phyloP scores from a whole-genome alignment of 106 monocot genomes.

The Ottelia alismoides region DNA sequence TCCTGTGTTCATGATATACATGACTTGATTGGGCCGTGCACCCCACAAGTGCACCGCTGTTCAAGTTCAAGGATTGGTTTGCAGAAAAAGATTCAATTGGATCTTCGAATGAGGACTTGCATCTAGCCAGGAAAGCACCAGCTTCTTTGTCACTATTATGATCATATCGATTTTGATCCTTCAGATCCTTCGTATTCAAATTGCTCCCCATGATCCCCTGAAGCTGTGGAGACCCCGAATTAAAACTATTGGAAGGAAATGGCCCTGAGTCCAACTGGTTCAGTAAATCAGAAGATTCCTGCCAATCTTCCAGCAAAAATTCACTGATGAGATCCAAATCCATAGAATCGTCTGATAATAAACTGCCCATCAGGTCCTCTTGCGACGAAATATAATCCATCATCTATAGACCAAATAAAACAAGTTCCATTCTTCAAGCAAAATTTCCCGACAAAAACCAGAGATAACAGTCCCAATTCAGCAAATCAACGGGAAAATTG shows the following conservation, averaged over 20 bases:
- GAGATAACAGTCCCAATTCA: too few relatives aligned
- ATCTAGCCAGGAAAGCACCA: neutral
- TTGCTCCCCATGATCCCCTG: neutral
- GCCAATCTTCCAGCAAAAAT: slow-evolving; percentile 8
- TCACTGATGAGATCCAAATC: slow-evolving; percentile 24
- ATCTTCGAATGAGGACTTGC: neutral
- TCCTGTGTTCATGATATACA: neutral
- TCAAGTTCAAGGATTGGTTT: neutral
- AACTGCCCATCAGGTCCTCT: too few relatives aligned
- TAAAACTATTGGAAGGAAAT: neutral
- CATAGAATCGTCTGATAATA: too few relatives aligned
- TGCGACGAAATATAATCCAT: too few relatives aligned
- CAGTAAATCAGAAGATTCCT: slow-evolving; percentile 2
- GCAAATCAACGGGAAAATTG: too few relatives aligned
- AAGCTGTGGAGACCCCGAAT: neutral
- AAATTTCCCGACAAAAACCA: too few relatives aligned
- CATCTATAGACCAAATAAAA: too few relatives aligned
- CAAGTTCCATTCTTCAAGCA: too few relatives aligned
- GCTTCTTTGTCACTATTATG: neutral
- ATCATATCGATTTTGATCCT: neutral
- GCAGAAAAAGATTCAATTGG: neutral
- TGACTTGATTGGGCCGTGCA: neutral
- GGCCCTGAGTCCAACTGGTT: neutral
- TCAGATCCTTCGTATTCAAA: neutral
- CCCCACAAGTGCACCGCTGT: neutral